phyloP scores from a whole-genome alignment of 768 basidiomycete genomes.

The Postia placenta region DNA sequence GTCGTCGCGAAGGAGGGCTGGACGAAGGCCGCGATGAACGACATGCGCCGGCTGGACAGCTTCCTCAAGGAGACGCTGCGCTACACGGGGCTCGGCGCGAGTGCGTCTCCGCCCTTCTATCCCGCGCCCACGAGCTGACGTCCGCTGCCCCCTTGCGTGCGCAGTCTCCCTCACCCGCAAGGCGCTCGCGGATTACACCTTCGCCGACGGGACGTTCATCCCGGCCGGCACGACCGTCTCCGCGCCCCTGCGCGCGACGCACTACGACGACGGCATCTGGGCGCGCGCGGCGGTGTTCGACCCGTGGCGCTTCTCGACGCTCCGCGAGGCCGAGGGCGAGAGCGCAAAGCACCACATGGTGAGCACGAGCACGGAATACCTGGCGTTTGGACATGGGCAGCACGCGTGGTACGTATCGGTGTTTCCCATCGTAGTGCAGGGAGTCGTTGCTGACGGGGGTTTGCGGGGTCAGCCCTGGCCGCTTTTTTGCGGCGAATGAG shows the following conservation, averaged over 20 bases:
- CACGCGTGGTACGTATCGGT: conserved; percentile 17
- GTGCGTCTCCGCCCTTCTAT: conserved; percentile 9
- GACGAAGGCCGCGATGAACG: conserved; percentile 34
- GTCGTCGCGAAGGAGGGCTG: conserved; percentile 27
- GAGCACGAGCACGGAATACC: conserved; percentile 23
- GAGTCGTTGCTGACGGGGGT: too few relatives aligned
- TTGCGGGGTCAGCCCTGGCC: conserved; percentile 16
- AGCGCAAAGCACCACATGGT: conserved; percentile 23
- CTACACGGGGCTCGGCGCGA: conserved; percentile 23
- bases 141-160: background rate
- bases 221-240: conserved; percentile 35
- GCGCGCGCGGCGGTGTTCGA: conserved; percentile 34
- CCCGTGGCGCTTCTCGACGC: conserved; percentile 34
- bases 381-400: conserved; percentile 24
- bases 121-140: background rate
- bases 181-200: conserved; percentile 21
- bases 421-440: background rate
- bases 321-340: conserved; percentile 17
- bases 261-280: conserved; percentile 37
- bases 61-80: conserved; percentile 44
- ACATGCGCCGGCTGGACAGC: conserved; percentile 43
- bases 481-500: conserved; percentile 20
- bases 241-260: conserved; percentile 27
- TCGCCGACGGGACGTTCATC: conserved; percentile 30
- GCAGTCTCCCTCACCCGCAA: conserved; percentile 12